phyloP scores from a whole-genome alignment of 257 asterid genomes.

The Nicotiana attenuata region DNA sequence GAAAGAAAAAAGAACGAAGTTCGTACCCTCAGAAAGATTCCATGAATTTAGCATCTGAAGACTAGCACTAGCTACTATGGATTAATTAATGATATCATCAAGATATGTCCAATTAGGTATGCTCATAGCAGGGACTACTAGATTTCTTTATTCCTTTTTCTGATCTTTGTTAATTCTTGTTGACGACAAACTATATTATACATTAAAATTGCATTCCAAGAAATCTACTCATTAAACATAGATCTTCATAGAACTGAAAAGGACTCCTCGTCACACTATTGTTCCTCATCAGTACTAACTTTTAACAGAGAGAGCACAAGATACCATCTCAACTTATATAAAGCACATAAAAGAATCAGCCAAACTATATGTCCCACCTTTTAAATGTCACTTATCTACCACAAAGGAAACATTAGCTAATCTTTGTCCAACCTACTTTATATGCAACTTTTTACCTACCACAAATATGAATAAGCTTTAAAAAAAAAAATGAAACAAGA shows the following conservation, averaged over 20 bases:
- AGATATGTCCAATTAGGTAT: background rate
- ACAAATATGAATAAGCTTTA: no score
- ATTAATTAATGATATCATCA: background rate
- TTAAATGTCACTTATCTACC: background rate
- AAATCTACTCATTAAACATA: background rate
- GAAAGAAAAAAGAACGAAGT: no score
- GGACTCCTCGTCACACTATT: background rate
- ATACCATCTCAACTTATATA: background rate
- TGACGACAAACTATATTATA: background rate
- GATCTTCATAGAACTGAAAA: background rate
- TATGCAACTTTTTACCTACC: background rate
- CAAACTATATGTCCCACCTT: background rate
- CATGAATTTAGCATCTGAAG: background rate
- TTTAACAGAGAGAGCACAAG: background rate
- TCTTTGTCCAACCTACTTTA: background rate
- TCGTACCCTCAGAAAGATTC: background rate
- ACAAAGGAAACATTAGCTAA: background rate
- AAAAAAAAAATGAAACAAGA: no score
- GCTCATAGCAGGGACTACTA: no score
- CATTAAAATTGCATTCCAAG: background rate
- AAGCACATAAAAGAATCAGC: background rate
- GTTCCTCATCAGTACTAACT: background rate
- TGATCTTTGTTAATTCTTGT: background rate
- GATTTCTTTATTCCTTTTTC: background rate
- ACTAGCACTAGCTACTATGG: background rate